These are phyloP conservation scores for Coemansia sp. DNA, from an alignment of 192 early-diverging fungal genomes.

Conservation along the genomic window DNA sequence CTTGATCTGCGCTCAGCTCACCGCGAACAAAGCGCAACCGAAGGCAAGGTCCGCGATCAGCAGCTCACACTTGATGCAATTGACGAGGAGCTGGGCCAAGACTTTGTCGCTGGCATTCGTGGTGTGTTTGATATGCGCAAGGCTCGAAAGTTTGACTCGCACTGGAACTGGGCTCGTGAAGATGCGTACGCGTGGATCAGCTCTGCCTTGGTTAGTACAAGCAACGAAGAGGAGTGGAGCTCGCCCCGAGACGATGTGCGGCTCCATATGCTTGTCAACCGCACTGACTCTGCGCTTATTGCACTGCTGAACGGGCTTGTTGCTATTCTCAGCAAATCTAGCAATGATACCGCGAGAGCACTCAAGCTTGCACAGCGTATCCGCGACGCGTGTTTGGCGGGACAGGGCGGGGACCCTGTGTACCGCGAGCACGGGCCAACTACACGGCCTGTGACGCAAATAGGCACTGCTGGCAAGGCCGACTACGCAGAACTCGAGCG, in stretches of 20 bases:
- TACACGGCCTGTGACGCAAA: conserved; percentile 68
- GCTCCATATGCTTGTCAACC: conserved; percentile 68
- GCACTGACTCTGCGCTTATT: conserved; percentile 32
- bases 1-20: conserved; percentile 69
- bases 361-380: conserved; percentile 51
- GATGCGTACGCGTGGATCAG: conserved; percentile 56
- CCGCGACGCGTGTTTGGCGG: conserved; percentile 64
- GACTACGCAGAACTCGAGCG: conserved; percentile 75
- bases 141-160: conserved; percentile 84
- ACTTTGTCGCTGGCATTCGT: conserved; percentile 81
- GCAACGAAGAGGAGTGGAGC: conserved; percentile 72
- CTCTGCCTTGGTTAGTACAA: conserved; percentile 71
- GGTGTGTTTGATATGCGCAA: conserved; percentile 78
- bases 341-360: conserved; percentile 50
- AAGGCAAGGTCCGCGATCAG: conserved; percentile 34
- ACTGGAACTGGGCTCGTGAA: conserved; percentile 91
- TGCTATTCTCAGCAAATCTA: conserved; percentile 61
- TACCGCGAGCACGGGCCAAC: conserved; percentile 84
- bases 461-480: conserved; percentile 70
- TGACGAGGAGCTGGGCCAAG: conserved; percentile 79
- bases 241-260: conserved; percentile 21
- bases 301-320: conserved; percentile 68
- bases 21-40: conserved; percentile 62
- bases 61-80: conserved; percentile 76
- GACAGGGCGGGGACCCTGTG: conserved; percentile 44